These are phyloP conservation scores for Rhodotorula sp. DNA, from an alignment of 1,284 basidiomycete species.

Conservation along the genomic window DNA sequence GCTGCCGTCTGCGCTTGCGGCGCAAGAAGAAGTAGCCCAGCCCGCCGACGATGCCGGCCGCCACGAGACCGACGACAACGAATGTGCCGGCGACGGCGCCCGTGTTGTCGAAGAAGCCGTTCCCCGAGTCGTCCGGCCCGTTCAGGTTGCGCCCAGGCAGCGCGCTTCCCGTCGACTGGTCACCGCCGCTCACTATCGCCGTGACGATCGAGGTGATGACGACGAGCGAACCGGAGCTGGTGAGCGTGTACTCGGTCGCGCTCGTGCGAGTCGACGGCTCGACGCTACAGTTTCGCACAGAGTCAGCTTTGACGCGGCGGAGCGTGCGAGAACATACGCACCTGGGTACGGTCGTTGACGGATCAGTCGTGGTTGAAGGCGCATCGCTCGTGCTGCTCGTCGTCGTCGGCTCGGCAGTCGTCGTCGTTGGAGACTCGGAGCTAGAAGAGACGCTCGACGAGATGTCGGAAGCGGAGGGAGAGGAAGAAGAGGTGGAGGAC, in stretches of 20 bases:
- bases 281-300: not conserved
- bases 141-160: conserved; percentile 25
- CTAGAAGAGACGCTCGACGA: not conserved
- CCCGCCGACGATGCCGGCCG: conserved; percentile 37
- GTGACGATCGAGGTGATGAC: conserved; percentile 40
- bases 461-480: not conserved
- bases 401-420: conserved; percentile 4
- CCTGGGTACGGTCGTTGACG: conserved; percentile 3
- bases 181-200: conserved; percentile 29
- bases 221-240: conserved; percentile 35
- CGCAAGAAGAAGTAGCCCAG: conserved; percentile 41
- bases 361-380: not conserved
- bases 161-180: conserved; percentile 2
- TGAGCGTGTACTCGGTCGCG: conserved; percentile 32
- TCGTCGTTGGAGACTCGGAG: not conserved
- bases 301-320: not conserved
- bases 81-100: conserved; percentile 46
- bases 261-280: conserved; percentile 14
- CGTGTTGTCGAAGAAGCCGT: conserved; percentile 46
- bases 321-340: not conserved
- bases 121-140: conserved; percentile 15
- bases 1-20: conserved; percentile 30
- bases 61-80: conserved; percentile 44
- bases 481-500: not conserved
- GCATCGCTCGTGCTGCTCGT: not conserved